Base-by-base conservation (phyloP, 23 red algal genomes). In the Gracilaria gracilis region DNA sequence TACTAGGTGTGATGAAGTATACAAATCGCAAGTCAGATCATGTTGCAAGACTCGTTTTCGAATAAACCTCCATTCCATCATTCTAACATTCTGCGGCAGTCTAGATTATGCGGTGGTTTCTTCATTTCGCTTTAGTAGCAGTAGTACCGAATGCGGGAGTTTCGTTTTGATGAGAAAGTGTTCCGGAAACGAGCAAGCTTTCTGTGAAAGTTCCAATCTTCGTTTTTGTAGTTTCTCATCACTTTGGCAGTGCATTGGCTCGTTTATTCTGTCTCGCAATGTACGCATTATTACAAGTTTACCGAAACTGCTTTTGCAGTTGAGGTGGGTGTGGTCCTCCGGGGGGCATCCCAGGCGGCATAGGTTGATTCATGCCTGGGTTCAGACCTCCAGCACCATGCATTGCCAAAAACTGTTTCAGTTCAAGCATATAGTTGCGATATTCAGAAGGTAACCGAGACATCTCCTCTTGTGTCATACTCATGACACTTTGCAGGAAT, bases 391-490 rank as follows among this genome's bases (percentile, higher is more conserved):
- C 58, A 37, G 62, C 57, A 16, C 42, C 42, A 67, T 85, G 81
- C 81, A 64, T 85, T 6, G 57, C 81, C 29, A 85, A 15, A 40
- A 85, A 34, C 39, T 85, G 57, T 32, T 85, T 85, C 16, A 97
- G 28, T 72, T 91, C 50, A 29, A 97, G 19, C 42, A 97, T 85
- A 51, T 91, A 88, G 28, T 82, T 65, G 13, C 75, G 23, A 70
- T 97, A 91, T 27, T 94, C 95, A n/a, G 95, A 64, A 6, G 95
- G 84, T 62, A 97, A 82, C 42, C 54, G 67, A 51, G 93, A 51
- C 55, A 97, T 94, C 90, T 97, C 85, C 49, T 85, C 73, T 40
- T 76, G 95, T 20, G 83, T 97, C 78, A 97, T 61, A 59, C 47
- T 93, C 82, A 97, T 97, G 23, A 97, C 72, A 28, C 86, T 53